Evolutionary conservation across 768 basidiomycete genomes (phyloP).

Genomic region (Leccinum disarticulatum): DNA sequence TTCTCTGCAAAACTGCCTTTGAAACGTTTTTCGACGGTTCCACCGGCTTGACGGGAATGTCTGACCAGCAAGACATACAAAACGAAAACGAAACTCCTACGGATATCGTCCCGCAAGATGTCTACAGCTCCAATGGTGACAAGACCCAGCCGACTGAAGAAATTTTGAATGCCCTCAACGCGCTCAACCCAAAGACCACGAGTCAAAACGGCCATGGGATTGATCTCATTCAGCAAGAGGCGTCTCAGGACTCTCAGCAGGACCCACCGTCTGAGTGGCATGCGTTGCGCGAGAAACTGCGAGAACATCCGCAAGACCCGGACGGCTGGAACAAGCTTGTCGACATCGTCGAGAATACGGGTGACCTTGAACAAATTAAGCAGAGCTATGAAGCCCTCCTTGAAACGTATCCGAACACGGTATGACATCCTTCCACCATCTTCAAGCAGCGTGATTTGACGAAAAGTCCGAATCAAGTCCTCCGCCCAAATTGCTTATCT

Average conservation of each 20-base stretch:
- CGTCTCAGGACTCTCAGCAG: slow-evolving; percentile 23
- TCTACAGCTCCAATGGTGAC: slow-evolving; percentile 28
- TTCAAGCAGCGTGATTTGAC: slow-evolving; percentile 27
- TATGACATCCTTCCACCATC: slow-evolving; percentile 46
- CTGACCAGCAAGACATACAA: slow-evolving; percentile 35
- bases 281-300: slow-evolving; percentile 55
- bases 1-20: slow-evolving; percentile 14
- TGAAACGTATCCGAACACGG: slow-evolving; percentile 87
- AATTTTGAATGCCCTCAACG: slow-evolving; percentile 36
- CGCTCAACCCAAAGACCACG: slow-evolving; percentile 32
- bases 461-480: slow-evolving; percentile 46
- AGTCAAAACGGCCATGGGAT: slow-evolving; percentile 31
- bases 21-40: slow-evolving; percentile 32
- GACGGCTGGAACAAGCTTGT: slow-evolving; percentile 78
- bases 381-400: slow-evolving; percentile 81
- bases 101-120: slow-evolving; percentile 28
- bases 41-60: slow-evolving; percentile 32
- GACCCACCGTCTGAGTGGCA: slow-evolving; percentile 67
- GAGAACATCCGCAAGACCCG: slow-evolving; percentile 71
- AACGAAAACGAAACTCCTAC: slow-evolving; percentile 27
- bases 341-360: slow-evolving; percentile 70
- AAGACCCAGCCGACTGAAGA: slow-evolving; percentile 39
- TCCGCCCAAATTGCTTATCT: slow-evolving; percentile 85
- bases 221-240: slow-evolving; percentile 24
- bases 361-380: slow-evolving; percentile 78